Conservation (phyloP, 2,329 filamentous ascomycete species). For the Penicillium rolfsii region DNA sequence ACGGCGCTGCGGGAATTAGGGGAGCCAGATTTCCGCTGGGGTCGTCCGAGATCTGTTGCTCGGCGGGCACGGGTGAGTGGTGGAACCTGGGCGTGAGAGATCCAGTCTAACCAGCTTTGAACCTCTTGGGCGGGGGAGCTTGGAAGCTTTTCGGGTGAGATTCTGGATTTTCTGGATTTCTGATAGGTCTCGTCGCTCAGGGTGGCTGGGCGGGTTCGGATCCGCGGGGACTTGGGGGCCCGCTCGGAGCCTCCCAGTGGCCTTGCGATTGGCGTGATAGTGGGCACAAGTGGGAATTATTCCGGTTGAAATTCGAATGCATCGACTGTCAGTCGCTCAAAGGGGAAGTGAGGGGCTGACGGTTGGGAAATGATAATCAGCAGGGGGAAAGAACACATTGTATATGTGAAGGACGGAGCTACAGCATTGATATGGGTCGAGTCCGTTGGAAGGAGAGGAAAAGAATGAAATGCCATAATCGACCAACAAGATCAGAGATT, state of each 20-base stretch:
- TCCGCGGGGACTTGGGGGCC: conserved; percentile 14
- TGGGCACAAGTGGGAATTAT: background rate
- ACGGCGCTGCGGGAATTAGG: conserved; percentile 33
- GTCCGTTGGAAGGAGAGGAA: too few relatives aligned
- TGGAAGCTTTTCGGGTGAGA: background rate
- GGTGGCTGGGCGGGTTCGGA: conserved; percentile 8
- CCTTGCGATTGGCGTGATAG: conserved; percentile 13
- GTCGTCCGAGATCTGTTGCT: conserved; percentile 36
- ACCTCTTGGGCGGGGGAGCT: background rate
- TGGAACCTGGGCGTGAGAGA: conserved; percentile 8
- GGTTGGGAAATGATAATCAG: background rate
- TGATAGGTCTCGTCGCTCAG: conserved; percentile 14
- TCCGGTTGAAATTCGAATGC: background rate
- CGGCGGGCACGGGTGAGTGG: conserved; percentile 11
- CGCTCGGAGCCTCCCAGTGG: background rate
- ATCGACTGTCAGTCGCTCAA: conserved; percentile 20
- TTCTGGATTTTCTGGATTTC: background rate
- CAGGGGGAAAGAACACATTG: background rate
- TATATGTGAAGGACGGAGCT: background rate
- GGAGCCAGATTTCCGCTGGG: conserved; percentile 35
- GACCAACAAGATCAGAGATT: too few relatives aligned
- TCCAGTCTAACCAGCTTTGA: background rate
- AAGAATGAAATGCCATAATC: too few relatives aligned
- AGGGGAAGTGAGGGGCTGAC: conserved; percentile 9
- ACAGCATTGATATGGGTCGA: too few relatives aligned